Percentiles rank a stretch among this genome's conserved stretches.
phyloP scores from a whole-genome alignment of 2,329 filamentous ascomycete genomes.

The Hymenoscyphus occultus region DNA sequence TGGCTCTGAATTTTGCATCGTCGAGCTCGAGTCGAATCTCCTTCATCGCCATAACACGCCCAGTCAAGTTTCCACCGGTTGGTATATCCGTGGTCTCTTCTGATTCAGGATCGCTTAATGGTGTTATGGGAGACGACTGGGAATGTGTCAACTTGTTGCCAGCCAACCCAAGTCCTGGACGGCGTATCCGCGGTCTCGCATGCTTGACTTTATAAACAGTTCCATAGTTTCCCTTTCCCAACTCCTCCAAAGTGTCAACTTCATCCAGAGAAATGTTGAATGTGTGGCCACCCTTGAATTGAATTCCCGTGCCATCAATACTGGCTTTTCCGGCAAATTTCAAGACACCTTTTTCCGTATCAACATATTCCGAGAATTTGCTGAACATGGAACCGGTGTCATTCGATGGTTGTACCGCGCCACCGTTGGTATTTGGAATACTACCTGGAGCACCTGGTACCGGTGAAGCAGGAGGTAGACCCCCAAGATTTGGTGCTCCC shows the following conservation, averaged over 20 bases:
- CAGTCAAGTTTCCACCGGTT: slow-evolving; percentile 54
- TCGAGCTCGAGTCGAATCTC: slow-evolving; percentile 94
- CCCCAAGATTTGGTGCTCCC: slow-evolving; percentile 58
- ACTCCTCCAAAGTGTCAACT: slow-evolving; percentile 85
- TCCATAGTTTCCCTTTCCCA: slow-evolving; percentile 97
- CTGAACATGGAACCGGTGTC: slow-evolving; percentile 51
- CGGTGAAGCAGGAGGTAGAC: slow-evolving; percentile 27
- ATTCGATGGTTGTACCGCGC: slow-evolving; percentile 18
- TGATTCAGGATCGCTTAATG: slow-evolving; percentile 25
- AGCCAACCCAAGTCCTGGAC: slow-evolving; percentile 57
- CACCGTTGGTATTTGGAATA: slow-evolving; percentile 25
- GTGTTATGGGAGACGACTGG: slow-evolving; percentile 38
- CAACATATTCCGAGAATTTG: slow-evolving; percentile 78
- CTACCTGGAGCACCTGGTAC: slow-evolving; percentile 16
- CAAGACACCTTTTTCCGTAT: slow-evolving; percentile 85
- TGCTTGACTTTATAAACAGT: slow-evolving; percentile 97
- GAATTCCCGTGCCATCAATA: slow-evolving; percentile 83
- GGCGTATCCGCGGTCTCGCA: slow-evolving; percentile 58
- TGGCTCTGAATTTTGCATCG: slow-evolving; percentile 93
- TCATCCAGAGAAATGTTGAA: slow-evolving; percentile 96
- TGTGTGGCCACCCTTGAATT: slow-evolving; percentile 84
- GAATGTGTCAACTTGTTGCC: slow-evolving; percentile 36
- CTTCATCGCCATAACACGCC: slow-evolving; percentile 97
- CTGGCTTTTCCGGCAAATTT: slow-evolving; percentile 92
- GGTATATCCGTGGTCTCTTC: slow-evolving; percentile 34